These are phyloP conservation scores for Graphium sp. DNA, from an alignment of 2,329 filamentous ascomycete species.

Conservation along the genomic window DNA sequence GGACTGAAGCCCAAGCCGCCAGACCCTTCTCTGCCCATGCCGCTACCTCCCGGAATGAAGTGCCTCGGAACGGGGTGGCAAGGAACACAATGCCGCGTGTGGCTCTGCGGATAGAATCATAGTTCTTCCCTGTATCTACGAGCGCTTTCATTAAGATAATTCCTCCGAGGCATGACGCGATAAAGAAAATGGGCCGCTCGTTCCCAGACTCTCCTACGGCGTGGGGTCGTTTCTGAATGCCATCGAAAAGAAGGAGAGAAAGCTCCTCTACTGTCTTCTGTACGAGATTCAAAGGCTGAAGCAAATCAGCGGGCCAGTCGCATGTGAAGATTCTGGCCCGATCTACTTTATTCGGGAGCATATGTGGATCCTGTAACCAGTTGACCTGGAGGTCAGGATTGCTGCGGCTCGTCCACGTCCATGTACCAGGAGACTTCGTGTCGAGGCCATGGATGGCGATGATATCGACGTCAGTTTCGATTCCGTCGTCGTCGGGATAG, in stretches of 20 bases:
- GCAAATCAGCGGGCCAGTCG: slow-evolving; percentile 12
- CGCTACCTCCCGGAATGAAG: slow-evolving; percentile 10
- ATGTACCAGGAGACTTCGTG: slow-evolving; percentile 12
- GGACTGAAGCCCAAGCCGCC: slow-evolving; percentile 5
- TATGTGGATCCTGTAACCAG: slow-evolving; percentile 10
- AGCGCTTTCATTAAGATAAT: slow-evolving; percentile 14
- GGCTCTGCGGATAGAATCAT: slow-evolving; percentile 5
- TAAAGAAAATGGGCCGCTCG: slow-evolving; percentile 12
- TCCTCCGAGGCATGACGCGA: slow-evolving; percentile 16
- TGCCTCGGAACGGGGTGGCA: slow-evolving; percentile 13
- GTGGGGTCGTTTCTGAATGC: slow-evolving; percentile 7
- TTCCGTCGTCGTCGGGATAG: not conserved
- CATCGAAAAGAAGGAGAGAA: slow-evolving; percentile 9
- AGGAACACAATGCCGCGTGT: slow-evolving; percentile 12
- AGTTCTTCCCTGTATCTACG: slow-evolving; percentile 3
- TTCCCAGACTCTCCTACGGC: not conserved
- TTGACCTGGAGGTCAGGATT: slow-evolving; percentile 7
- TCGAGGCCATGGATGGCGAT: slow-evolving; percentile 17
- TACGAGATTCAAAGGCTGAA: slow-evolving; percentile 6
- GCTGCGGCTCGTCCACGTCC: slow-evolving; percentile 7
- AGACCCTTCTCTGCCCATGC: slow-evolving; percentile 8
- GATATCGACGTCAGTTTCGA: slow-evolving; percentile 9
- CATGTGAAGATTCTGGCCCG: slow-evolving; percentile 11
- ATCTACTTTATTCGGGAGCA: slow-evolving; percentile 9
- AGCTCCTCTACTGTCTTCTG: slow-evolving; percentile 8